Evolutionary conservation across 176 grass and related monocot genomes (phyloP).

Genomic region (Microstegium vimineum): DNA sequence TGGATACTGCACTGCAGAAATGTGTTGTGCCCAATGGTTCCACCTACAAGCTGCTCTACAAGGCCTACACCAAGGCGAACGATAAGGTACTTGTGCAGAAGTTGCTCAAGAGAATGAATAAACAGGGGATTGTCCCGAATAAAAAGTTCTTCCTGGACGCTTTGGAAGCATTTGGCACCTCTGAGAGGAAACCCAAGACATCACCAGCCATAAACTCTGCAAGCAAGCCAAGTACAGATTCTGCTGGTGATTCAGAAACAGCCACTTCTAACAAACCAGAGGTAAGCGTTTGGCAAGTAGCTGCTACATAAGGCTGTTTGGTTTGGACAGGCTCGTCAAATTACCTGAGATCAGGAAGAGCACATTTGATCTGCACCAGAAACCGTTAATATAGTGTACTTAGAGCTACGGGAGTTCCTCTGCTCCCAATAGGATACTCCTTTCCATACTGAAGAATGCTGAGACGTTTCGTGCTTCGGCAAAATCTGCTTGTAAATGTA

Average conservation of each 20-base stretch:
- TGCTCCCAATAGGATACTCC: background rate
- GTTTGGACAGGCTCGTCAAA: background rate
- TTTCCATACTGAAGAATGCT: background rate
- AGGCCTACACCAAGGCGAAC: constrained; percentile 57
- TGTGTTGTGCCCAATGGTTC: constrained; percentile 54
- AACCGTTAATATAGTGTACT: background rate
- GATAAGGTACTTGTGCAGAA: constrained; percentile 72
- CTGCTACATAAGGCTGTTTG: background rate
- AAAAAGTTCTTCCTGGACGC: constrained; percentile 90
- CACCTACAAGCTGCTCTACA: constrained; percentile 96
- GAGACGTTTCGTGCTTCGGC: background rate
- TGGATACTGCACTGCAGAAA: constrained; percentile 55
- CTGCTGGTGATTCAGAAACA: constrained; percentile 22
- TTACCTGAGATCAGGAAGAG: constrained; percentile 4
- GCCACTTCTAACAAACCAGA: background rate
- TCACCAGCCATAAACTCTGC: constrained; percentile 20
- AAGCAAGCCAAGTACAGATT: constrained; percentile 22
- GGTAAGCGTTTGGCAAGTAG: constrained; percentile 19
- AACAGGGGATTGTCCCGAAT: constrained; percentile 82
- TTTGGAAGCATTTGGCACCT: constrained; percentile 62
- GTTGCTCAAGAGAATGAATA: constrained; percentile 73
- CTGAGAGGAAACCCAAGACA: constrained; percentile 34
- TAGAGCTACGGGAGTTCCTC: background rate
- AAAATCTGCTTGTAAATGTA: constrained; percentile 5
- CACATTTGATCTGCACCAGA: background rate